Percentiles rank a stretch among this genome's conserved stretches.
Evolutionary conservation across 768 basidiomycete genomes (phyloP).

Genomic region (Russula lepida): DNA sequence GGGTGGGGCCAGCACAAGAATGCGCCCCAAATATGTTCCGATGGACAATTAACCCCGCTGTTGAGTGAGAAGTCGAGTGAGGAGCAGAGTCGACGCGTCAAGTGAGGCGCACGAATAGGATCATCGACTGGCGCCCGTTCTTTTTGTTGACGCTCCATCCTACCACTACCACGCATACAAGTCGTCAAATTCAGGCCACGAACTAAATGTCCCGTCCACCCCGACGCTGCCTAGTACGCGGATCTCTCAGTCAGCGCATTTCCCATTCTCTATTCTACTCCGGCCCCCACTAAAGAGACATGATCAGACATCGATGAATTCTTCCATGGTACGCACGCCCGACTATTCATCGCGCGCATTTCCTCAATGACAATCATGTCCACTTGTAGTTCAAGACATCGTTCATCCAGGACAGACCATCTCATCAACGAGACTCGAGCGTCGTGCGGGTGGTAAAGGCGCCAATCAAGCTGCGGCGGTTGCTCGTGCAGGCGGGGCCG

Average conservation of each 20-base stretch:
- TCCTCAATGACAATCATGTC: background rate
- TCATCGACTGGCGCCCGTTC: background rate
- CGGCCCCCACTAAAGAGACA: background rate
- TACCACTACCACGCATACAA: background rate
- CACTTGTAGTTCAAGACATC: conserved; percentile 39
- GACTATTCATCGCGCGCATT: background rate
- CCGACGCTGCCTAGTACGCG: conserved; percentile 5
- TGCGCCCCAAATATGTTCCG: background rate
- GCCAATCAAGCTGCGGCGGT: conserved; percentile 57
- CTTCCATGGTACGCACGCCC: conserved; percentile 37
- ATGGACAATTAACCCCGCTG: background rate
- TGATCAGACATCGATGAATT: conserved; percentile 47
- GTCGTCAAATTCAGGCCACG: conserved; percentile 11
- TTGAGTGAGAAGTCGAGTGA: background rate
- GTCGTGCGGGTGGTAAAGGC: conserved; percentile 52
- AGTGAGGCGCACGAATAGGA: background rate
- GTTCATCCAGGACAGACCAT: conserved; percentile 53
- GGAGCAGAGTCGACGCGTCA: background rate
- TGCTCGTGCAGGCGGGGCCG: conserved; percentile 41
- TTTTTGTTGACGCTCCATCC: background rate
- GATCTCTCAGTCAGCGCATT: conserved; percentile 7
- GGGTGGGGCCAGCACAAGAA: background rate
- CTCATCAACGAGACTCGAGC: conserved; percentile 41
- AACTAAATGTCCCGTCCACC: background rate
- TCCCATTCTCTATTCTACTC: background rate